Conservation (phyloP, 495 filamentous ascomycete genomes). For the Aspergillus kassunensis region DNA sequence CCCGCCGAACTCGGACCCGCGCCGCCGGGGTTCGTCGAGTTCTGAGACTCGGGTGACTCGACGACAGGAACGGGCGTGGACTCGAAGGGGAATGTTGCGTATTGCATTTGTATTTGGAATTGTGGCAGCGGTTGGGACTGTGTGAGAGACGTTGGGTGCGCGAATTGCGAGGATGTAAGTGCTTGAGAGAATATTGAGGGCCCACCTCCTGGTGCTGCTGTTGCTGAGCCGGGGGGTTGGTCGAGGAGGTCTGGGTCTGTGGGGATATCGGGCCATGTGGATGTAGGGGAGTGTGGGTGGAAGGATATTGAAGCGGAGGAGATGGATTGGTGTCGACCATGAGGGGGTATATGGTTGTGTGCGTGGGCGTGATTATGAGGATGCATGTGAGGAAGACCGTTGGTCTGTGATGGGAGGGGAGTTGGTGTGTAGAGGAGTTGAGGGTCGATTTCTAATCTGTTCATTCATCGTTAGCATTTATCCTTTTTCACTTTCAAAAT, state of each 20-base stretch:
- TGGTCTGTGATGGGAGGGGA: constrained; percentile 25
- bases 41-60: constrained; percentile 37
- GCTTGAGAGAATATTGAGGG: background rate
- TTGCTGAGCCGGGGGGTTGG: background rate
- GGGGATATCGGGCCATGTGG: constrained; percentile 13
- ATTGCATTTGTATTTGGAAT: constrained; percentile 21
- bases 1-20: too few relatives aligned
- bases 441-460: constrained; percentile 9
- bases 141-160: background rate
- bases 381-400: too few relatives aligned
- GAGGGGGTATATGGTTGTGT: background rate
- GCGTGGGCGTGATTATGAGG: background rate
- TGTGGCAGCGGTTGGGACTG: constrained; percentile 20
- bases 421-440: constrained; percentile 19
- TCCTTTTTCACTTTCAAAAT: too few relatives aligned
- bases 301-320: constrained; percentile 13
- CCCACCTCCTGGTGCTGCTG: background rate
- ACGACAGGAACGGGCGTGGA: constrained; percentile 21
- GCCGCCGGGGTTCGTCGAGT: too few relatives aligned
- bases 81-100: constrained; percentile 45
- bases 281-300: constrained; percentile 10
- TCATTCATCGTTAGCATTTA: background rate
- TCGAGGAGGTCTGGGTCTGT: constrained; percentile 14
- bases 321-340: background rate
- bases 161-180: background rate